Percentiles rank a stretch among this genome's conserved stretches.
Evolutionary conservation across 2,329 filamentous ascomycete genomes (phyloP).

Genomic region (Pseudophaeomoniella oleicola): DNA sequence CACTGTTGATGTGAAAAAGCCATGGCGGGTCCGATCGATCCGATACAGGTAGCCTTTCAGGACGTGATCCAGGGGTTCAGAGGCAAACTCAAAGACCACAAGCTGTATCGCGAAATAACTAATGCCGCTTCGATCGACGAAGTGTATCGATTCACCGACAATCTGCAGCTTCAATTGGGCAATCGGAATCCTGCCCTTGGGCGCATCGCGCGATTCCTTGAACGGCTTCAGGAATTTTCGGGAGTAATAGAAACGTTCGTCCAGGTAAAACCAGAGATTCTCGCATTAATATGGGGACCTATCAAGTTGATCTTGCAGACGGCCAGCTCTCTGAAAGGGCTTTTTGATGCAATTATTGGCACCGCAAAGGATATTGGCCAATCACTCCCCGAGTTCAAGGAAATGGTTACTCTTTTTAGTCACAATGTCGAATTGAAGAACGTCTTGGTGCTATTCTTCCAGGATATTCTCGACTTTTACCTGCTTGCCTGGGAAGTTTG

Average conservation of each 20-base stretch:
- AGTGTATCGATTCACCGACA: conserved; percentile 18
- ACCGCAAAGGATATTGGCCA: conserved; percentile 12
- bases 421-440: conserved; percentile 13
- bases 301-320: conserved; percentile 16
- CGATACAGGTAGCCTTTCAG: neutral
- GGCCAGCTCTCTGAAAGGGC: conserved; percentile 10
- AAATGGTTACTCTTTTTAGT: conserved; percentile 10
- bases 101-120: neutral
- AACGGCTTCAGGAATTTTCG: conserved; percentile 14
- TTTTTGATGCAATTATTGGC: conserved; percentile 13
- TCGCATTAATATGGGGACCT: conserved; percentile 24
- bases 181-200: conserved; percentile 13
- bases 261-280: conserved; percentile 18
- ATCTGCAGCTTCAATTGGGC: conserved; percentile 18
- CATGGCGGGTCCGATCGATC: neutral
- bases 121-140: conserved; percentile 15
- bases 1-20: too few relatives aligned
- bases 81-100: neutral
- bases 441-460: conserved; percentile 18
- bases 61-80: conserved; percentile 1
- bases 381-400: conserved; percentile 14
- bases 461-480: conserved; percentile 23
- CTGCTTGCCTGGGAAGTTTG: conserved; percentile 18
- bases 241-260: conserved; percentile 16
- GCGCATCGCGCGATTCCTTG: conserved; percentile 16